Conservation (phyloP, 2,329 filamentous ascomycete species). For the Cercospora janseana region DNA sequence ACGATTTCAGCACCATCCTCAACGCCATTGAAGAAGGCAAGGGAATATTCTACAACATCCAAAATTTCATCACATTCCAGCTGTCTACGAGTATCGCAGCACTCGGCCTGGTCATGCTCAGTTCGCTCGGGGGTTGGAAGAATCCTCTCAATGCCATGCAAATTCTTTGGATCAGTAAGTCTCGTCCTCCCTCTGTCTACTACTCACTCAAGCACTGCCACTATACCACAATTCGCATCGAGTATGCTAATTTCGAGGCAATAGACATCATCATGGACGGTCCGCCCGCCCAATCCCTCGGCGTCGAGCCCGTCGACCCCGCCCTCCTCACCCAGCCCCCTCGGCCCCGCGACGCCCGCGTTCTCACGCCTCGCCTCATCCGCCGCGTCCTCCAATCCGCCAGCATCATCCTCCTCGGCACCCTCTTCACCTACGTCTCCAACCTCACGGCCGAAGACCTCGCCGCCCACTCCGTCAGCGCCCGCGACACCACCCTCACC, state of each 20-base stretch:
- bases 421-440: slow-evolving; percentile 82
- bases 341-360: slow-evolving; percentile 79
- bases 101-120: slow-evolving; percentile 84
- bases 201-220: not conserved
- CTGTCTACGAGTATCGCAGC: slow-evolving; percentile 95
- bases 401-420: slow-evolving; percentile 86
- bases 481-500: slow-evolving; percentile 97
- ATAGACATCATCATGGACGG: slow-evolving; percentile 99
- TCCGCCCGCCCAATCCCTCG: slow-evolving; percentile 92
- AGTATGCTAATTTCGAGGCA: slow-evolving; percentile 12
- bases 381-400: slow-evolving; percentile 84
- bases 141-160: slow-evolving; percentile 99
- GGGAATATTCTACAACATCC: slow-evolving; percentile 99
- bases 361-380: slow-evolving; percentile 81
- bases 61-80: slow-evolving; percentile 98
- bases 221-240: not conserved
- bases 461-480: slow-evolving; percentile 62
- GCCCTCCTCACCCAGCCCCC: slow-evolving; percentile 92
- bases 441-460: slow-evolving; percentile 80
- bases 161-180: slow-evolving; percentile 98
- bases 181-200: not conserved
- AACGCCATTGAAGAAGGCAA: slow-evolving; percentile 98
- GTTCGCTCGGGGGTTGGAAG: slow-evolving; percentile 88
- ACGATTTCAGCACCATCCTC: slow-evolving; percentile 88
- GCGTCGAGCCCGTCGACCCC: slow-evolving; percentile 90